Conservation (phyloP, 2,329 filamentous ascomycete species). For the Penicillium psychrosexuale region DNA sequence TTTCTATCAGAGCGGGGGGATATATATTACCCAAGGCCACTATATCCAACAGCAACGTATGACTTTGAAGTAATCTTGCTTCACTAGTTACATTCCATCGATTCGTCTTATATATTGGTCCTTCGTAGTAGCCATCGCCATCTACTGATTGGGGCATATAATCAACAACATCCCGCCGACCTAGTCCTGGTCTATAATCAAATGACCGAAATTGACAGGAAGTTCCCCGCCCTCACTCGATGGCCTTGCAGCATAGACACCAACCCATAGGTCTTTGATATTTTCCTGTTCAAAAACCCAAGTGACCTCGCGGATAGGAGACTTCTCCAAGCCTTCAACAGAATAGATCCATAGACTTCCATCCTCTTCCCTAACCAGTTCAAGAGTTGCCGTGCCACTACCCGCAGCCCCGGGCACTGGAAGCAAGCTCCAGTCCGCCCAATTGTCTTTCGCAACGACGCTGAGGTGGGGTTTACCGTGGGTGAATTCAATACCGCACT, state of each 20-base stretch:
- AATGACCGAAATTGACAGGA: conserved; percentile 58
- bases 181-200: conserved; percentile 49
- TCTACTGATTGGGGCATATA: not conserved
- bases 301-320: conserved; percentile 68
- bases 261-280: conserved; percentile 62
- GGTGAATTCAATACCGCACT: conserved; percentile 74
- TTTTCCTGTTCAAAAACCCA: conserved; percentile 64
- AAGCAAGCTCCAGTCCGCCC: conserved; percentile 71
- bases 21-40: not conserved
- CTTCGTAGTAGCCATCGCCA: not conserved
- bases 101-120: not conserved
- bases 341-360: conserved; percentile 69
- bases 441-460: conserved; percentile 68
- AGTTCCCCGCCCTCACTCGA: conserved; percentile 54
- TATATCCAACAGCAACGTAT: not conserved
- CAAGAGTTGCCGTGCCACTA: conserved; percentile 49
- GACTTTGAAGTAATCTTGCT: not conserved
- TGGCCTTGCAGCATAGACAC: conserved; percentile 65
- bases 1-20: conserved; percentile 28
- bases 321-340: conserved; percentile 53
- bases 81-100: not conserved
- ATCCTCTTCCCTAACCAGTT: conserved; percentile 54
- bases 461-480: conserved; percentile 61
- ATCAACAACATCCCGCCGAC: not conserved
- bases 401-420: conserved; percentile 43